A percentile compares a stretch with the other conserved stretches of the same genome.
Conservation (phyloP, 2,329 filamentous ascomycete species). For the Monilinia fructigena region DNA sequence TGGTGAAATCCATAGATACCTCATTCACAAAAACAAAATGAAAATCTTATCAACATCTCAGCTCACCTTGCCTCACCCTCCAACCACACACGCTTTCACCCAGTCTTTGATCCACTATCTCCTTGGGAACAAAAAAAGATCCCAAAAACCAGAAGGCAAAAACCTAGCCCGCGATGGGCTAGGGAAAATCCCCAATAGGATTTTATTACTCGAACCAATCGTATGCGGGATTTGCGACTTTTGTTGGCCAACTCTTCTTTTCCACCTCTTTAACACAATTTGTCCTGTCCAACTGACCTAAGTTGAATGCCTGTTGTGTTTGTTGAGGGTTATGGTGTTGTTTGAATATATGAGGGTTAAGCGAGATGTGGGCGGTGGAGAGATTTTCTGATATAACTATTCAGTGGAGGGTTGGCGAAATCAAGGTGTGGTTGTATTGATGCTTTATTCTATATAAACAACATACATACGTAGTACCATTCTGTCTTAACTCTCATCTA, state of each 20-base stretch:
- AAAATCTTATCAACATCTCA: no score
- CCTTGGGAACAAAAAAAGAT: background rate
- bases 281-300: background rate
- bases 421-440: no score
- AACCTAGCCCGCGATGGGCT: background rate
- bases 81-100: background rate
- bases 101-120: background rate
- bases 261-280: conserved; percentile 1
- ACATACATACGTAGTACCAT: no score
- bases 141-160: background rate
- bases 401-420: no score
- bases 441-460: no score
- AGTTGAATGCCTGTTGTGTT: background rate
- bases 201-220: background rate
- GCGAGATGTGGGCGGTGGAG: background rate
- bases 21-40: background rate
- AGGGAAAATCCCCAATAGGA: background rate
- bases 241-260: background rate
- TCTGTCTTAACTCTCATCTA: no score
- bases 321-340: background rate
- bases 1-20: background rate
- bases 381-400: background rate
- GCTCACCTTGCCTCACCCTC: background rate
- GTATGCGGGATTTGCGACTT: background rate
- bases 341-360: background rate